A percentile compares a stretch with the other conserved stretches of the same genome.
phyloP scores from a whole-genome alignment of 1,284 basidiomycete genomes.

The Puccinia polysora region DNA sequence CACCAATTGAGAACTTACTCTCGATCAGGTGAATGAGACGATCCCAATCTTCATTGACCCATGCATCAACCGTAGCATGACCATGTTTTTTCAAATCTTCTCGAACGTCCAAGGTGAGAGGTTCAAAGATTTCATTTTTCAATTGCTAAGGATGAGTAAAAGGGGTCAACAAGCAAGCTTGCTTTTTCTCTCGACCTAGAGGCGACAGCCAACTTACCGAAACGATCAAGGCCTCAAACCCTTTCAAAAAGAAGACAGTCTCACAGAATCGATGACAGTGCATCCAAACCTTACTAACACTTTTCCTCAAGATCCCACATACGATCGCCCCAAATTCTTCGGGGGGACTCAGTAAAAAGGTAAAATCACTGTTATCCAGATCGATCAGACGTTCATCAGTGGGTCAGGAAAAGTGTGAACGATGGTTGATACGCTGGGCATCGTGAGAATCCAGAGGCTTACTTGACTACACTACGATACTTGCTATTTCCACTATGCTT shows the following conservation, averaged over 20 bases:
- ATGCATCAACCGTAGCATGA: slow-evolving; percentile 36
- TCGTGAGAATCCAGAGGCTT: background rate
- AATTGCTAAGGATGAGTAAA: slow-evolving; percentile 34
- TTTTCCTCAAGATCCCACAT: slow-evolving; percentile 36
- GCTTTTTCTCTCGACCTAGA: background rate
- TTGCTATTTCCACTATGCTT: slow-evolving; percentile 32
- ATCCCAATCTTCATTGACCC: slow-evolving; percentile 43
- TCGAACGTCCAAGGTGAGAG: slow-evolving; percentile 26
- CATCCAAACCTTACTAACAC: slow-evolving; percentile 36
- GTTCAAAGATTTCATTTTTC: slow-evolving; percentile 34
- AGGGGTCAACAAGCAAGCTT: too few species aligned
- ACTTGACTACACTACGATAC: slow-evolving; percentile 29
- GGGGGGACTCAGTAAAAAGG: slow-evolving; percentile 38
- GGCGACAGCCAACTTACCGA: slow-evolving; percentile 11
- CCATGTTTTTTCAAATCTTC: slow-evolving; percentile 32
- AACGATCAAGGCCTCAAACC: slow-evolving; percentile 38
- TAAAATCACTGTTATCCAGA: slow-evolving; percentile 31
- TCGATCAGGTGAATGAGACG: slow-evolving; percentile 34
- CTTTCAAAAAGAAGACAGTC: slow-evolving; percentile 38
- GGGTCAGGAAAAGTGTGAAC: background rate
- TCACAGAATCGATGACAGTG: slow-evolving; percentile 28
- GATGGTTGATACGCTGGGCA: background rate
- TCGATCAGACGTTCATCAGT: background rate
- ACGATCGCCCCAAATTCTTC: slow-evolving; percentile 40
- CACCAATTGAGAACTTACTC: slow-evolving; percentile 6